Base-by-base conservation (phyloP, 257 asterid genomes). In the Orobanche coerulescens region DNA sequence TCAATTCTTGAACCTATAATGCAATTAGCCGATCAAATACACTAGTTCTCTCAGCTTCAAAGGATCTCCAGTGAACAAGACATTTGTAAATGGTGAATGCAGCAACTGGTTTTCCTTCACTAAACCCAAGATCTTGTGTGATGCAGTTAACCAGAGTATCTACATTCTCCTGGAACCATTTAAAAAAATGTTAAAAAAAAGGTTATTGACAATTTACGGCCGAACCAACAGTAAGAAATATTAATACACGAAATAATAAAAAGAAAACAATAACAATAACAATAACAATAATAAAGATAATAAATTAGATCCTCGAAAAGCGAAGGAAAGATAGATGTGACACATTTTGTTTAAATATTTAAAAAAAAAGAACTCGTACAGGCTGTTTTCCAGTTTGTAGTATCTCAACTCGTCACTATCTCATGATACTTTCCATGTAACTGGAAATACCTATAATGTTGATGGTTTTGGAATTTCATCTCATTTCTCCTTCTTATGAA, bases 81-180 rank as follows among this genome's bases (percentile, higher is more conserved):
- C 94, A 85, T 76, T 78, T 85, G 79, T 78, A 85, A 58, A 81
- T 75, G 64, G 88, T 80, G 60, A 78, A 82, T 39, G 94, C 94
- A 43, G 90, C 90, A 63, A 82, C 79, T 11, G 94, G 90, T 68
- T 80, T 82, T 65, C 90, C 94, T 78, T 80, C 84, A 61, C 84
- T 85, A 73, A 78, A 85, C 36, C 90, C 94, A 70, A 80, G 78
- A 69, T 80, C 69, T 71, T 67, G 64, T 9, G 72, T 54, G 37
- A 75, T 71, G 70, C 85, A 85, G 60, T 62, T 73, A 67, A 82
- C 31, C 30, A 85, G 82, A 71, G 73, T 53, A 69, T 82, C 90
- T 64, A 71, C 66, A 61, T 58, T 63, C 71, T 85, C 94, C 94
- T 85, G 85, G 53, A 76, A 57, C 30, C 14, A 25, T n/a, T n/a